These are phyloP conservation scores for Sporobolomyces phaffii DNA, from an alignment of 768 basidiomycete species.

Conservation along the genomic window DNA sequence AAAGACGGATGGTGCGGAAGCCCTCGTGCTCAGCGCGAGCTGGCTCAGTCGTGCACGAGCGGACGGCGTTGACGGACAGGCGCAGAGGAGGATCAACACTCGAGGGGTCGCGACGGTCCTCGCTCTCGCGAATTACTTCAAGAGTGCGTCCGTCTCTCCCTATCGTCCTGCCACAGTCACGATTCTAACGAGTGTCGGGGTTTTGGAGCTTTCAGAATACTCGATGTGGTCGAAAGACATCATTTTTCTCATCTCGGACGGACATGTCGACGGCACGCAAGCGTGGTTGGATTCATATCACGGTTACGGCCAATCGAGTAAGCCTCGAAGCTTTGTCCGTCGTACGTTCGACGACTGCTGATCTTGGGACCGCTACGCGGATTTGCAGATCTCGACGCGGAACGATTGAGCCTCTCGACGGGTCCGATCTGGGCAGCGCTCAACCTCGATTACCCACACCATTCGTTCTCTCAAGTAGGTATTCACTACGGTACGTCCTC, in stretches of 20 bases:
- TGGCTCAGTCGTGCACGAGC: conserved; percentile 60
- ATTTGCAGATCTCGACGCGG: conserved; percentile 66
- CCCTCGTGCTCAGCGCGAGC: conserved; percentile 83
- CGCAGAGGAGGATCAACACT: conserved; percentile 57
- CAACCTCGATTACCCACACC: conserved; percentile 89
- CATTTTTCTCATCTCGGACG: conserved; percentile 80
- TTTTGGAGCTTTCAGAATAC: conserved; percentile 54
- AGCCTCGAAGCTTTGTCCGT: no score
- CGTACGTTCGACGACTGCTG: no score
- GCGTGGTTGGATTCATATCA: conserved; percentile 87
- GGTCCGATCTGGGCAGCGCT: conserved; percentile 94
- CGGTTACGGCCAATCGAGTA: conserved; percentile 61
- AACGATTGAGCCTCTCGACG: conserved; percentile 60
- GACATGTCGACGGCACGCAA: conserved; percentile 82
- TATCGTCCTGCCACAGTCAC: neutral
- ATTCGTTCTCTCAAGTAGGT: conserved; percentile 94
- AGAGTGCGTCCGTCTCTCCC: conserved; percentile 54
- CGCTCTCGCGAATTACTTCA: conserved; percentile 73
- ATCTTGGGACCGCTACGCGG: no score
- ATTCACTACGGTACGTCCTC: conserved; percentile 79
- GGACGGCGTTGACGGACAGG: no score
- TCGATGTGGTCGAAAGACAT: conserved; percentile 95
- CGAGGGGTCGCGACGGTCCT: conserved; percentile 81
- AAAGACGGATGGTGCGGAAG: conserved; percentile 85
- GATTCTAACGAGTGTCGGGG: no score